Conservation (phyloP, 805 yeast species). For the Hyphopichia homilentoma region DNA sequence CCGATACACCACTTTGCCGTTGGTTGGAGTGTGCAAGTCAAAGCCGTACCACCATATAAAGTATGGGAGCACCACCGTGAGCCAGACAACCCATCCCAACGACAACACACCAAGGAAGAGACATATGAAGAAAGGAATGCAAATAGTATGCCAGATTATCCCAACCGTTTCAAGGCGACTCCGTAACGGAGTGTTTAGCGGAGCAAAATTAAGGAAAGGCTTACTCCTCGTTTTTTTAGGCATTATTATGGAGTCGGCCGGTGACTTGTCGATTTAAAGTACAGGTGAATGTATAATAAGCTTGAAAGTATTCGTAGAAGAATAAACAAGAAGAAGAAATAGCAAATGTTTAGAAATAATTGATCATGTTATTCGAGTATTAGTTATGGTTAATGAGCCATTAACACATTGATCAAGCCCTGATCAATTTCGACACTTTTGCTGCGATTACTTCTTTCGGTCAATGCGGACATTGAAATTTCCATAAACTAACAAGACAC, state of each 20-base stretch:
- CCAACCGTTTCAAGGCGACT: slow-evolving; percentile 65
- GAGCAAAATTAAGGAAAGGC: slow-evolving; percentile 43
- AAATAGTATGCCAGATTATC: slow-evolving; percentile 69
- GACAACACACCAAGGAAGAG: slow-evolving; percentile 48
- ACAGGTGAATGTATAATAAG: too few relatives aligned
- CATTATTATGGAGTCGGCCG: neutral
- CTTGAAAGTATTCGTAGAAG: too few relatives aligned
- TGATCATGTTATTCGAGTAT: too few relatives aligned
- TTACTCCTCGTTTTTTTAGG: neutral
- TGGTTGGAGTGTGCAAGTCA: slow-evolving; percentile 66
- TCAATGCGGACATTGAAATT: too few relatives aligned
- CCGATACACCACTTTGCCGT: slow-evolving; percentile 64
- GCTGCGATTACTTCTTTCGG: too few relatives aligned
- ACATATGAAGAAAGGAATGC: slow-evolving; percentile 57
- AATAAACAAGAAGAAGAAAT: too few relatives aligned
- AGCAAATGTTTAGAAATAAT: too few relatives aligned
- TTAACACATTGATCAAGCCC: too few relatives aligned
- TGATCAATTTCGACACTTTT: too few relatives aligned
- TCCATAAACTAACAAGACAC: too few relatives aligned
- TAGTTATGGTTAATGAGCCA: too few relatives aligned
- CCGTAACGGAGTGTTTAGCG: slow-evolving; percentile 49
- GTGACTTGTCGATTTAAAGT: neutral
- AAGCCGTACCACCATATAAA: slow-evolving; percentile 48
- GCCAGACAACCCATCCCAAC: slow-evolving; percentile 64
- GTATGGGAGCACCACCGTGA: slow-evolving; percentile 59